Evolutionary conservation across 2,329 filamentous ascomycete genomes (phyloP).

Genomic region (Pleurostoma richardsiae): DNA sequence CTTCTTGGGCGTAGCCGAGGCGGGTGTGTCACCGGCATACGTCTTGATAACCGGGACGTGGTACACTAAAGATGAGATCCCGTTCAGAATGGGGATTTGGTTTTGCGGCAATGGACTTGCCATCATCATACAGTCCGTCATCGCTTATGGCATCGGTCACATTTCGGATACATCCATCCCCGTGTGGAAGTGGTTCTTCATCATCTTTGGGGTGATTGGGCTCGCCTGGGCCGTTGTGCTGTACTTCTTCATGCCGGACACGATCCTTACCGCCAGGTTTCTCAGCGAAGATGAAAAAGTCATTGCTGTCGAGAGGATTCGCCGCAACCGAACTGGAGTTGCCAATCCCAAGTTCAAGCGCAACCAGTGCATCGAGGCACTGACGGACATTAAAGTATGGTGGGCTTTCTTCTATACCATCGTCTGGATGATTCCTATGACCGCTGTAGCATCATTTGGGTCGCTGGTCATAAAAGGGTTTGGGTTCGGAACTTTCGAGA

Average conservation of each 20-base stretch:
- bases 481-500: conserved; percentile 42
- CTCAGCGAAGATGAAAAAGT: conserved; percentile 17
- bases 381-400: conserved; percentile 23
- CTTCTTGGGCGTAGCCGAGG: conserved; percentile 21
- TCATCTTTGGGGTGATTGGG: conserved; percentile 26
- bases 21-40: conserved; percentile 23
- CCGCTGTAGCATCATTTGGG: conserved; percentile 31
- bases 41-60: conserved; percentile 9
- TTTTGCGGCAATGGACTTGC: conserved; percentile 9
- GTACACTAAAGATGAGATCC: conserved; percentile 7
- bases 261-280: conserved; percentile 13
- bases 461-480: conserved; percentile 48
- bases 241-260: conserved; percentile 14
- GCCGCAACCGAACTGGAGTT: conserved; percentile 27
- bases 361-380: conserved; percentile 23
- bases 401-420: conserved; percentile 15
- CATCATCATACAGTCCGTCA: conserved; percentile 16
- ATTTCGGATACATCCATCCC: conserved; percentile 14
- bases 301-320: conserved; percentile 22
- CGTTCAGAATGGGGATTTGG: conserved; percentile 9
- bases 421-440: conserved; percentile 14
- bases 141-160: conserved; percentile 28
- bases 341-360: conserved; percentile 21
- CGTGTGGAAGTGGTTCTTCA: conserved; percentile 26
- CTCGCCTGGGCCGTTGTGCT: conserved; percentile 19